A percentile compares a stretch with the other conserved stretches of the same genome.
Evolutionary conservation across 2,329 filamentous ascomycete genomes (phyloP).

Genomic region (Hymenoscyphus linearis): DNA sequence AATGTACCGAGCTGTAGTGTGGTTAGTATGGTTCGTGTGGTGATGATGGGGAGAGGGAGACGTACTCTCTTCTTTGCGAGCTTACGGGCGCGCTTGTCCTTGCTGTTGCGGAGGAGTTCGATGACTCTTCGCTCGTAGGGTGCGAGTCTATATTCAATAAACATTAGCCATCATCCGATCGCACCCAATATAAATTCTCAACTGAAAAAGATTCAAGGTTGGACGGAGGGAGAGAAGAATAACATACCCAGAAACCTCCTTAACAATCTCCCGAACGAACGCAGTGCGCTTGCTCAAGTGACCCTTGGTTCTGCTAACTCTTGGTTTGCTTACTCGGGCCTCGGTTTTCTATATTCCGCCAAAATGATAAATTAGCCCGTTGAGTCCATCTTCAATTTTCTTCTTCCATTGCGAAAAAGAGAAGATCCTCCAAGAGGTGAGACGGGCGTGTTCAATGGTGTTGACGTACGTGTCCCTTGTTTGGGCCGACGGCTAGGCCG

Average conservation of each 20-base stretch:
- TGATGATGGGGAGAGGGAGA: slow-evolving; percentile 24
- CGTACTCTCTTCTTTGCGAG: slow-evolving; percentile 97
- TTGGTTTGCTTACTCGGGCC: slow-evolving; percentile 68
- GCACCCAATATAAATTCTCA: neutral
- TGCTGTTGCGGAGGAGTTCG: slow-evolving; percentile 97
- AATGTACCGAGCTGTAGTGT: slow-evolving; percentile 85
- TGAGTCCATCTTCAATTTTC: slow-evolving; percentile 44
- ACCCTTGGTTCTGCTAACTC: slow-evolving; percentile 84
- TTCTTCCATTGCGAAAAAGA: slow-evolving; percentile 13
- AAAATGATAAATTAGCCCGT: slow-evolving; percentile 32
- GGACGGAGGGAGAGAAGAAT: slow-evolving; percentile 33
- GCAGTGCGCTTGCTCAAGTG: slow-evolving; percentile 94
- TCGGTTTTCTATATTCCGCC: slow-evolving; percentile 67
- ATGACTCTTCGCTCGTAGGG: slow-evolving; percentile 98
- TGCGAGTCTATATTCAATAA: slow-evolving; percentile 56
- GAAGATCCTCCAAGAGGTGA: slow-evolving; percentile 74
- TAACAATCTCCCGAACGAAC: slow-evolving; percentile 95
- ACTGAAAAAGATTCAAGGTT: neutral
- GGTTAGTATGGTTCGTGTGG: neutral
- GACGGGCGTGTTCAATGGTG: slow-evolving; percentile 35
- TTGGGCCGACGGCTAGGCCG: slow-evolving; percentile 57
- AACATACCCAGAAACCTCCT: slow-evolving; percentile 92
- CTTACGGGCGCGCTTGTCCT: slow-evolving; percentile 99
- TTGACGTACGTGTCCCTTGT: slow-evolving; percentile 59
- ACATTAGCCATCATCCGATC: slow-evolving; percentile 11